Percentiles rank a stretch among this genome's conserved stretches.
These are phyloP conservation scores for Acarospora socialis DNA, from an alignment of 2,329 filamentous ascomycete species.

Conservation along the genomic window DNA sequence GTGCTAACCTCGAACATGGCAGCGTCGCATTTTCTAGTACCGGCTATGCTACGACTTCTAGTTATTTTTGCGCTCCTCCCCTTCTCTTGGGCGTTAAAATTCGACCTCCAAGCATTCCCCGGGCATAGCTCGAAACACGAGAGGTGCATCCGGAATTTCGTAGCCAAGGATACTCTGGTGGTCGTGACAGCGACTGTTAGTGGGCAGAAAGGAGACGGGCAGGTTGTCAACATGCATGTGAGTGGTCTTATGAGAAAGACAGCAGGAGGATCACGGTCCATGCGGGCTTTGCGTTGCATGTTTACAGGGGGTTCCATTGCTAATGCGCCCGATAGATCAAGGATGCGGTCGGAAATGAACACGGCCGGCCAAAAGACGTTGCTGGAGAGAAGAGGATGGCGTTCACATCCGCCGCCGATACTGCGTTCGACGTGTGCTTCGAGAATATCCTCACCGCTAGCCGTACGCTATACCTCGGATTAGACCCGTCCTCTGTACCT, in stretches of 20 bases:
- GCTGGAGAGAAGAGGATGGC: constrained; percentile 83
- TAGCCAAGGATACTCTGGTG: constrained; percentile 78
- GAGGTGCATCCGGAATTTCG: constrained; percentile 94
- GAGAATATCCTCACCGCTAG: constrained; percentile 60
- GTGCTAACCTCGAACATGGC: constrained; percentile 18
- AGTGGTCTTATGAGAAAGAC: constrained; percentile 20
- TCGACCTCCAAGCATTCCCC: constrained; percentile 59
- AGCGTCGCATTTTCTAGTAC: constrained; percentile 19
- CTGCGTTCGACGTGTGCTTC: constrained; percentile 92
- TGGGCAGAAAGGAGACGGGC: constrained; percentile 81
- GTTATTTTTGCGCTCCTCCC: constrained; percentile 22
- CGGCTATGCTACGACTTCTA: constrained; percentile 21
- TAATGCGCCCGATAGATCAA: constrained; percentile 54
- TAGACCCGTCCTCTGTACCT: constrained; percentile 1
- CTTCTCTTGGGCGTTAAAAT: constrained; percentile 60
- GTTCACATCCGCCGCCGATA: constrained; percentile 84
- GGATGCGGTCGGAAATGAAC: constrained; percentile 91
- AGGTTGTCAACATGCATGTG: constrained; percentile 89
- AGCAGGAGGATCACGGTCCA: neutral
- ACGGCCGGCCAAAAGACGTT: constrained; percentile 80
- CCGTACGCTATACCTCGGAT: constrained; percentile 38
- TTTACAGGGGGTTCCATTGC: constrained; percentile 9
- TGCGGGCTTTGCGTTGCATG: no score
- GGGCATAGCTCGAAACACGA: constrained; percentile 52
- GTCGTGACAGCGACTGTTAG: constrained; percentile 84